Evolutionary conservation across 2,329 filamentous ascomycete genomes (phyloP), one percentile per base, ranked within the genome.

Genomic region (Trichophyton verrucosum): DNA sequence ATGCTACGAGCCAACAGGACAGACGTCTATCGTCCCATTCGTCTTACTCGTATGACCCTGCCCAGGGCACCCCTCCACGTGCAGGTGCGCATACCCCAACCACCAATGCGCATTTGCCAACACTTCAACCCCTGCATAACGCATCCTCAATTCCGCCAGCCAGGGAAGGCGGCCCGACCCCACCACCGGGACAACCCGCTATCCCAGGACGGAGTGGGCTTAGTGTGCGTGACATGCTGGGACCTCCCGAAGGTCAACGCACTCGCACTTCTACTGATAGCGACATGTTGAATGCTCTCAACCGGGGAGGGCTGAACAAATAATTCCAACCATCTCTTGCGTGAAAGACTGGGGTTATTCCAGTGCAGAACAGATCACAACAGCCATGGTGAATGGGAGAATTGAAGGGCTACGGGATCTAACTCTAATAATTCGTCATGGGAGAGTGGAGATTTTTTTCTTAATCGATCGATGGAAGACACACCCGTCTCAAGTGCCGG

Each of bases 151-250:
- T 68, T 11, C 62, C 66, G 6, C 61, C 61, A 20, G 58, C 65
- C 11, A 68, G 69, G 64, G 66, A 69, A 47, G 68, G 70, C 40
- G 70, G 69, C 13, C 66, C 68, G 53, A 76, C 74, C 33, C 74
- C 75, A 13, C 74, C 75, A 9, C 75, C 75, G 3, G 72, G 69
- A 24, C 73, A 73, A 30, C 71, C 69, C 65, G 55, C 75, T 65
- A 57, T 64, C 38, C 67, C 70, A n/a, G 70, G 66, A 27, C 66
- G 77, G 56, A 73, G 72, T 58, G 76, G 75, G 3, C 71, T 79
- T 66, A 77, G 76, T 60, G 76, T 79, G 49, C 74, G 76, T 51
- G 77, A 79, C 61, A 77, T 79, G 72, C 67, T 79, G 36, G 77
- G 75, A 55, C 75, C 75, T 1, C 69, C 72, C 38, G 74, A 76